Base-by-base conservation (phyloP, 352 stramenopile species). In the Poterioochromonas sp. region DNA sequence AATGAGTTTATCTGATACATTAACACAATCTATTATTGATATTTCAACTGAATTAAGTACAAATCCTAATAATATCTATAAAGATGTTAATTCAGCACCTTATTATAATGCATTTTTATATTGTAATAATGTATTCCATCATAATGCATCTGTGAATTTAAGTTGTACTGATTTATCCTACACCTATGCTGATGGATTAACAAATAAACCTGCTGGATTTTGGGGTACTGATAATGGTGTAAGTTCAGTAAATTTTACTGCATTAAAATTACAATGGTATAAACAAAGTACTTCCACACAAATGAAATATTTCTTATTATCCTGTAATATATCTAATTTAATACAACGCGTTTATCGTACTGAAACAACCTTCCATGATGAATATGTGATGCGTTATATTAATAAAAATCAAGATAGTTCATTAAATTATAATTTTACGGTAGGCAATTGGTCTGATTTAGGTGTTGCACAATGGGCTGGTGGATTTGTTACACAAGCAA, bases 281-380 rank as follows among this genome's bases (percentile, higher is more conserved):
- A 34, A 39, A 8, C 2, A 35, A 40, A 39, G 3, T 26, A 2
- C 2, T 22, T 1, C 5, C 15, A 37, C 11, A 54, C 49, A 74
- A 54, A 34, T 54, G 0, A 58, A 58, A 58, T 74, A 37, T 54
- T 40, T 74, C n/a, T 20, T 44, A 18, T 51, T 54, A 35, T 3
- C 39, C 40, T 58, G 20, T 39, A 74, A 74, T n/a, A 74, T 74
- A 0, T 74, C 65, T 32, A 22, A 15, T 12, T 35, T 74, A n/a
- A 5, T 35, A 3, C 40, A 74, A 44, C 15, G 22, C 1, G 8
- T 58, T 26, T 74, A 74, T 35, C 37, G 65, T 39, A 15, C 35
- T 37, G 26, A 15, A 37, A 58, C 65, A 29, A n/a, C 5, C 32
- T 74, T 74, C n/a, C 65, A 74, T 74, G 65, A 74, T 74, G 26